These are phyloP conservation scores for Cryptococcus sp. DNA, from an alignment of 1,284 basidiomycete genomes.

Conservation along the genomic window DNA sequence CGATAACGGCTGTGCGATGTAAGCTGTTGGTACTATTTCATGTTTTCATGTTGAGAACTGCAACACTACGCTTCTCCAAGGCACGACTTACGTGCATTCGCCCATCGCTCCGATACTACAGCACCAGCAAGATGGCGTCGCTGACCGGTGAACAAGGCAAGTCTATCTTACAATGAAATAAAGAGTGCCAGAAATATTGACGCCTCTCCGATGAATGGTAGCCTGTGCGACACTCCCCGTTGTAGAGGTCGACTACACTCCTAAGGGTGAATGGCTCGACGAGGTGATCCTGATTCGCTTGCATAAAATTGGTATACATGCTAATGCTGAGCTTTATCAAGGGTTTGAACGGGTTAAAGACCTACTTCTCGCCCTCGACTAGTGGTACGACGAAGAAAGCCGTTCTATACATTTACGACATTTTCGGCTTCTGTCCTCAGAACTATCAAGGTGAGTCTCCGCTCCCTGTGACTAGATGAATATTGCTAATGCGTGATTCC, in stretches of 20 bases:
- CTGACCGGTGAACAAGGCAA: too few species aligned
- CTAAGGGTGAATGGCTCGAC: conserved; percentile 41
- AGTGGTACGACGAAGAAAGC: conserved; percentile 18
- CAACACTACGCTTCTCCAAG: too few species aligned
- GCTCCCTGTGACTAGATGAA: not conserved
- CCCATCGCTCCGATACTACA: too few species aligned
- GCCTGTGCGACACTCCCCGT: conserved; percentile 34
- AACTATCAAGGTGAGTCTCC: conserved; percentile 43
- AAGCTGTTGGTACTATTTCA: too few species aligned
- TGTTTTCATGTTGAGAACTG: too few species aligned
- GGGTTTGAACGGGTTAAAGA: conserved; percentile 42
- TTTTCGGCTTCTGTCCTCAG: conserved; percentile 50
- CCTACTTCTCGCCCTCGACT: conserved; percentile 19
- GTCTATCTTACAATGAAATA: too few species aligned
- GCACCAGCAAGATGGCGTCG: too few species aligned
- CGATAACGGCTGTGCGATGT: too few species aligned
- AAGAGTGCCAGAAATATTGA: too few species aligned
- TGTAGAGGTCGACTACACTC: conserved; percentile 49
- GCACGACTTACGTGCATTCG: too few species aligned
- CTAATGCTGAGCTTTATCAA: not conserved
- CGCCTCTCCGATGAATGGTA: not conserved
- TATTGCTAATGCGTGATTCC: not conserved
- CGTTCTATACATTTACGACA: conserved; percentile 26
- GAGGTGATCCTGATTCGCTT: not conserved
- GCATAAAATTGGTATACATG: not conserved